phyloP scores from a whole-genome alignment of 768 basidiomycete species.

The Trametes cubensis region DNA sequence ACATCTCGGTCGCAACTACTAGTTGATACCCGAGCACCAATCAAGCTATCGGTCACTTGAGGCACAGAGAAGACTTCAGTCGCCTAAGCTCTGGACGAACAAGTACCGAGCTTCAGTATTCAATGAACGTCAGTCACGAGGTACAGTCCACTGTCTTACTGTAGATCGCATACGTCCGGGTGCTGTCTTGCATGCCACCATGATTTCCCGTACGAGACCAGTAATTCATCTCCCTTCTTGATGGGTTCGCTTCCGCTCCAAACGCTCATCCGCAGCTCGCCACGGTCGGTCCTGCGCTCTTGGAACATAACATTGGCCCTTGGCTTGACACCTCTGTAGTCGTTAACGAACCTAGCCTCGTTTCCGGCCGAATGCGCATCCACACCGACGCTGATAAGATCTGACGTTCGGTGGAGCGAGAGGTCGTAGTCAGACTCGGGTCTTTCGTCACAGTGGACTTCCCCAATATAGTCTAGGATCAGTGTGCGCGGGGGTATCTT shows the following conservation, averaged over 20 bases:
- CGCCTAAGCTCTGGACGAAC: too few species aligned
- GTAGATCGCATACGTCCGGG: not conserved
- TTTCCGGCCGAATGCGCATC: conserved; percentile 81
- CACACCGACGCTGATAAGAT: conserved; percentile 68
- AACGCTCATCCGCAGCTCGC: conserved; percentile 77
- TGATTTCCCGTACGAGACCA: conserved; percentile 86
- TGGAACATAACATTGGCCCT: conserved; percentile 74
- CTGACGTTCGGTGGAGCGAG: conserved; percentile 64
- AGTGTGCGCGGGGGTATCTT: conserved; percentile 68
- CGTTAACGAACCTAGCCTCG: conserved; percentile 88
- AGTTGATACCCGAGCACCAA: too few species aligned
- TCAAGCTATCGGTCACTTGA: too few species aligned
- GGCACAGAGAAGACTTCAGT: too few species aligned
- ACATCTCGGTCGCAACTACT: too few species aligned
- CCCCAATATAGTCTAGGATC: conserved; percentile 81
- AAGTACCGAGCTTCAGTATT: not conserved
- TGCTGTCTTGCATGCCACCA: conserved; percentile 68
- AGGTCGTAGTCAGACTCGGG: conserved; percentile 85
- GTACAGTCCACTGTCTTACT: too few species aligned
- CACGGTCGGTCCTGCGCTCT: conserved; percentile 53
- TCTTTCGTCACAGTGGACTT: conserved; percentile 80
- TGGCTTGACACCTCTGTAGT: conserved; percentile 76
- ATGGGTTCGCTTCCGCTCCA: conserved; percentile 65
- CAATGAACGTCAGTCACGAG: not conserved
- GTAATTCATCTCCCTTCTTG: conserved; percentile 79